phyloP scores from a whole-genome alignment of 371 early-diverging fungal species.

The Mucor velutinosus region DNA sequence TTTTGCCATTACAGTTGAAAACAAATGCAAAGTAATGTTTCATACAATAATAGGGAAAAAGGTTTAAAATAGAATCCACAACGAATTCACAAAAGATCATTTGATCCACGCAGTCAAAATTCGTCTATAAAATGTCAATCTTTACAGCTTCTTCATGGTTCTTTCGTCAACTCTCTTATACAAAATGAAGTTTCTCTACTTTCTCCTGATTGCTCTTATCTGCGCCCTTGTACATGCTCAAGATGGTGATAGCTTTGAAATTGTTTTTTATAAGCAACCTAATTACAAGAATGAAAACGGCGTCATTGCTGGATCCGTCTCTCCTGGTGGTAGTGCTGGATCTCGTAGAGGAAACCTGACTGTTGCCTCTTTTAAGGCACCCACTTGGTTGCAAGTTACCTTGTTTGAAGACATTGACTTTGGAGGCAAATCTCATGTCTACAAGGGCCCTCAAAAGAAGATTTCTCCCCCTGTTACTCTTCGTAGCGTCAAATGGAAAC shows the following conservation, averaged over 20 bases:
- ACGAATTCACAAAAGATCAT: background rate
- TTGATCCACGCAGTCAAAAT: background rate
- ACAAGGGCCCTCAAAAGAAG: conserved; percentile 4
- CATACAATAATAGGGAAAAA: too few species aligned
- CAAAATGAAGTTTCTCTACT: conserved; percentile 8
- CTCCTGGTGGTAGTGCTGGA: conserved; percentile 7
- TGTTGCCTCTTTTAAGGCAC: conserved; percentile 7
- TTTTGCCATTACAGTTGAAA: too few species aligned
- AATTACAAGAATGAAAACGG: conserved; percentile 4
- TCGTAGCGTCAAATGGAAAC: conserved; percentile 18
- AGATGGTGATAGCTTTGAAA: conserved; percentile 6
- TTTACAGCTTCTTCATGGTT: background rate
- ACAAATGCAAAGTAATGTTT: too few species aligned
- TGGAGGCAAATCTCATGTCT: background rate
- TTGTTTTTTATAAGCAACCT: background rate
- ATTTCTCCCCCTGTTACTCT: conserved; percentile 7
- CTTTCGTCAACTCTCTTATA: background rate
- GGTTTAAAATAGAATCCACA: too few species aligned
- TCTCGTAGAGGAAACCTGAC: conserved; percentile 5
- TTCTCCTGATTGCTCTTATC: background rate
- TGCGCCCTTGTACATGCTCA: background rate
- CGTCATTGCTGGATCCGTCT: background rate
- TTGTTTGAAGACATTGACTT: background rate
- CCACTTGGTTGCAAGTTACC: conserved; percentile 7
- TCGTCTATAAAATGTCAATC: background rate